Conservation (phyloP, 1,284 basidiomycete species). For the Boletus calvinii region DNA sequence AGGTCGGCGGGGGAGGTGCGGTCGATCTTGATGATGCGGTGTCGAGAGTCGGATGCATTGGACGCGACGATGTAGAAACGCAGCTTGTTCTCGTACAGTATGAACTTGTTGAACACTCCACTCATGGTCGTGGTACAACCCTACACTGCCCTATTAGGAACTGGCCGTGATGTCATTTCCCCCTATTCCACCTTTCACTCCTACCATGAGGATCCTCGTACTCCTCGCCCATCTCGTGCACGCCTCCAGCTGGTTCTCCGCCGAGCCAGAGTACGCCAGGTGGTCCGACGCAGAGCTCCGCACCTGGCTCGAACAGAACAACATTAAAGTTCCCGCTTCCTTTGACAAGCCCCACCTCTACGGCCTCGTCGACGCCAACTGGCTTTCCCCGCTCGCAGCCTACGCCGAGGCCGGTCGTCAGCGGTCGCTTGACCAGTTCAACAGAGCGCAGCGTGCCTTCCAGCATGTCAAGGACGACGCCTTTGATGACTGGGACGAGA, state of each 20-base stretch:
- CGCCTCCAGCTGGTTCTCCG: slow-evolving; percentile 31
- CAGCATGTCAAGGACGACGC: slow-evolving; percentile 52
- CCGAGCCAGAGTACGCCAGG: slow-evolving; percentile 48
- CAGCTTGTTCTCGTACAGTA: slow-evolving; percentile 85
- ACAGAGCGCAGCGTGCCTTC: slow-evolving; percentile 66
- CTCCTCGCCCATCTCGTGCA: slow-evolving; percentile 18
- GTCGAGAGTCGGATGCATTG: slow-evolving; percentile 79
- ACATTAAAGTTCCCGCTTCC: slow-evolving; percentile 55
- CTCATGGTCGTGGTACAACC: not conserved
- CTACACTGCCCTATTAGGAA: slow-evolving; percentile 10
- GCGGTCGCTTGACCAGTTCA: slow-evolving; percentile 64
- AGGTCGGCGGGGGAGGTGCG: slow-evolving; percentile 76
- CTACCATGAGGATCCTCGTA: slow-evolving; percentile 11
- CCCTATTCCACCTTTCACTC: slow-evolving; percentile 11
- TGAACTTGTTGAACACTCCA: slow-evolving; percentile 77
- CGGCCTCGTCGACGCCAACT: slow-evolving; percentile 61
- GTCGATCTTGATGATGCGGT: slow-evolving; percentile 91
- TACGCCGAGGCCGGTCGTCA: slow-evolving; percentile 26
- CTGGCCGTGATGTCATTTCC: slow-evolving; percentile 25
- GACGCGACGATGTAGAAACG: slow-evolving; percentile 89
- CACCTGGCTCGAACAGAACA: slow-evolving; percentile 71
- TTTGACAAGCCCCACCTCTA: slow-evolving; percentile 48
- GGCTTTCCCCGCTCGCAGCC: slow-evolving; percentile 40
- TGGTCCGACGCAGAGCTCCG: slow-evolving; percentile 68
- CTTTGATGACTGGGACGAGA: slow-evolving; percentile 81